phyloP scores from a whole-genome alignment of 2,329 filamentous ascomycete species.

The Aaosphaeria arxii region DNA sequence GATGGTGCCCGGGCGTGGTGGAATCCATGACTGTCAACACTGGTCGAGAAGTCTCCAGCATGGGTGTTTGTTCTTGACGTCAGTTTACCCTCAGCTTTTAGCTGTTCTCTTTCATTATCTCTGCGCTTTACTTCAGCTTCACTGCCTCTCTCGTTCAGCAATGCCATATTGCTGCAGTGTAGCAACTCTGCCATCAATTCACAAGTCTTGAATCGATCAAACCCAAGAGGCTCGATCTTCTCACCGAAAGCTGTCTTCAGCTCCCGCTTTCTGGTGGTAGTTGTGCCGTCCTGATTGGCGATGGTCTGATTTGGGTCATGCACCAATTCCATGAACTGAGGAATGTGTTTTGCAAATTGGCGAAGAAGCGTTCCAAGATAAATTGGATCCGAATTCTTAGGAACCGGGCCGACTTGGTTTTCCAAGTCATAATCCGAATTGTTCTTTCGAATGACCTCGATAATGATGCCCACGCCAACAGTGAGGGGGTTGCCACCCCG shows the following conservation, averaged over 20 bases:
- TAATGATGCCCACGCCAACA: slow-evolving; percentile 94
- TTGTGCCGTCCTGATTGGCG: slow-evolving; percentile 54
- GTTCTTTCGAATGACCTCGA: slow-evolving; percentile 98
- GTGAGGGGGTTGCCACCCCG: slow-evolving; percentile 90
- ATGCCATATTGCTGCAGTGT: slow-evolving; percentile 97
- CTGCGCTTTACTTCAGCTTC: slow-evolving; percentile 80
- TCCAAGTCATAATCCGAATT: slow-evolving; percentile 99
- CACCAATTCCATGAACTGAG: slow-evolving; percentile 90
- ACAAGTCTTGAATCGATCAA: slow-evolving; percentile 98
- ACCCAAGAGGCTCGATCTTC: slow-evolving; percentile 89
- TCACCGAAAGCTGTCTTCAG: slow-evolving; percentile 85
- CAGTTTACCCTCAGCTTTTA: slow-evolving; percentile 75
- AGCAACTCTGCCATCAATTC: slow-evolving; percentile 97
- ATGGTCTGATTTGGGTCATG: slow-evolving; percentile 65
- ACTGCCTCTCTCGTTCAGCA: slow-evolving; percentile 87
- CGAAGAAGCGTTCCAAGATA: slow-evolving; percentile 89
- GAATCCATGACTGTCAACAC: slow-evolving; percentile 52
- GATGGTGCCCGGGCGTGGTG: slow-evolving; percentile 49
- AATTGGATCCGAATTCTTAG: slow-evolving; percentile 87
- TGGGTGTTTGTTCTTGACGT: slow-evolving; percentile 58
- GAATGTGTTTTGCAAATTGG: slow-evolving; percentile 85
- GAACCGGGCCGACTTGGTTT: slow-evolving; percentile 74
- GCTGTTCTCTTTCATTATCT: slow-evolving; percentile 75
- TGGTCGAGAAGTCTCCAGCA: slow-evolving; percentile 49
- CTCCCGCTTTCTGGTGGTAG: slow-evolving; percentile 67